phyloP scores from a whole-genome alignment of 73 alveolate species.

The Blepharisma japonicum region DNA sequence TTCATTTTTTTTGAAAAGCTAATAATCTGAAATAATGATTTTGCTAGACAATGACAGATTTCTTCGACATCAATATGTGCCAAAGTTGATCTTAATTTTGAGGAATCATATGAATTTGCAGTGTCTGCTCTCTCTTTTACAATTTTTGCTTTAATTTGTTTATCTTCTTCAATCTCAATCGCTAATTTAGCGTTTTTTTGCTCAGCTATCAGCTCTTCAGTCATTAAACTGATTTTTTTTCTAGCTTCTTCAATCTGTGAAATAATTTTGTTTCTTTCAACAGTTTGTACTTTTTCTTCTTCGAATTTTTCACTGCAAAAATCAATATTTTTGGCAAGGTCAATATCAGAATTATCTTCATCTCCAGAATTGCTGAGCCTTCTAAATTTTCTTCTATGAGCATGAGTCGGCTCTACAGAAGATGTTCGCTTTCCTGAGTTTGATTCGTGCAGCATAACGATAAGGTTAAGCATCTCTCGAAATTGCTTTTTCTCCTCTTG shows the following conservation, averaged over 20 bases:
- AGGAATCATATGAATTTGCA: slow-evolving; percentile 53
- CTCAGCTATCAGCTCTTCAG: not conserved
- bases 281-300: too few relatives aligned
- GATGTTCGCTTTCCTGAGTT: too few relatives aligned
- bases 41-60: slow-evolving; percentile 52
- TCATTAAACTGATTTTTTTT: not conserved
- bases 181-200: not conserved
- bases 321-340: too few relatives aligned
- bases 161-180: not conserved
- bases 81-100: slow-evolving; percentile 48
- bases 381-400: too few relatives aligned
- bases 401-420: too few relatives aligned
- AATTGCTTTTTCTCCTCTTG: too few relatives aligned
- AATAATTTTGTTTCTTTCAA: not conserved
- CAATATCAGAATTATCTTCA: too few relatives aligned
- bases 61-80: slow-evolving; percentile 60
- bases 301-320: too few relatives aligned
- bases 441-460: too few relatives aligned
- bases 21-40: slow-evolving; percentile 30
- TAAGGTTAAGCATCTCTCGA: too few relatives aligned
- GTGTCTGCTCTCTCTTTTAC: slow-evolving; percentile 29
- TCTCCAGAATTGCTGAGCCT: too few relatives aligned
- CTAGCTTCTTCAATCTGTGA: slow-evolving; percentile 19
- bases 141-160: slow-evolving; percentile 28
- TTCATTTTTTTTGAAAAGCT: slow-evolving; percentile 4